Percentiles rank a stretch among this genome's conserved stretches.
Evolutionary conservation across 2,329 filamentous ascomycete species (phyloP).

Genomic region (Scedosporium boydii): DNA sequence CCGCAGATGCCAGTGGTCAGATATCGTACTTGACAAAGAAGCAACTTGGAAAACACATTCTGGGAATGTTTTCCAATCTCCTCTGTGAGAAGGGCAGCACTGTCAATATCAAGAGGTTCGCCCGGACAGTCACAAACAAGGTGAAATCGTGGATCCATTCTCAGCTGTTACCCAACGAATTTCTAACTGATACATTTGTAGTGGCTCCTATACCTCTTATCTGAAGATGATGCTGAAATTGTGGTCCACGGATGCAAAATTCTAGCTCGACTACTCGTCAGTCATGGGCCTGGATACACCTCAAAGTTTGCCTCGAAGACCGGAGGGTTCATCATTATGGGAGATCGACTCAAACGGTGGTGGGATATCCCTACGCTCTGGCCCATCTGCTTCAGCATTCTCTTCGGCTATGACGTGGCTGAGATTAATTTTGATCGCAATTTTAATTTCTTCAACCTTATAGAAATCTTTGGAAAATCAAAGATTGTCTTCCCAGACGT

Average conservation of each 20-base stretch:
- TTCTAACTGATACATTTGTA: conserved; percentile 26
- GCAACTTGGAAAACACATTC: conserved; percentile 63
- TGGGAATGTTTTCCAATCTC: conserved; percentile 68
- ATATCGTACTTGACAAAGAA: conserved; percentile 45
- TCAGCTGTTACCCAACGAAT: background rate
- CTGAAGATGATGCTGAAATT: conserved; percentile 75
- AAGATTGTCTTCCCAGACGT: conserved; percentile 69
- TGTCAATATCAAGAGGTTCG: conserved; percentile 73
- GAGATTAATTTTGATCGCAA: conserved; percentile 62
- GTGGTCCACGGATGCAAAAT: conserved; percentile 76
- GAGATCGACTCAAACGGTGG: conserved; percentile 71
- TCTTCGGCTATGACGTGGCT: conserved; percentile 77
- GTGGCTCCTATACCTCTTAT: conserved; percentile 88
- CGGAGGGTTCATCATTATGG: conserved; percentile 81
- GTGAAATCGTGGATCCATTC: conserved; percentile 31
- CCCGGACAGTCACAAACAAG: conserved; percentile 90
- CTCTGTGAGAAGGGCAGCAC: conserved; percentile 65
- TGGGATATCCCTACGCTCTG: conserved; percentile 81
- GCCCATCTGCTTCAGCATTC: conserved; percentile 77
- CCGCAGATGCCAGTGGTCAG: conserved; percentile 20
- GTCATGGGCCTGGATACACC: conserved; percentile 72
- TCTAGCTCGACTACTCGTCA: conserved; percentile 71
- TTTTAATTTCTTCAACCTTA: conserved; percentile 65
- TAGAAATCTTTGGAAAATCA: conserved; percentile 62
- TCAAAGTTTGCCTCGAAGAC: conserved; percentile 76